Evolutionary conservation across 441 rosid species (phyloP), one percentile per base, ranked within the genome.

Genomic region (Erodium trifolium): DNA sequence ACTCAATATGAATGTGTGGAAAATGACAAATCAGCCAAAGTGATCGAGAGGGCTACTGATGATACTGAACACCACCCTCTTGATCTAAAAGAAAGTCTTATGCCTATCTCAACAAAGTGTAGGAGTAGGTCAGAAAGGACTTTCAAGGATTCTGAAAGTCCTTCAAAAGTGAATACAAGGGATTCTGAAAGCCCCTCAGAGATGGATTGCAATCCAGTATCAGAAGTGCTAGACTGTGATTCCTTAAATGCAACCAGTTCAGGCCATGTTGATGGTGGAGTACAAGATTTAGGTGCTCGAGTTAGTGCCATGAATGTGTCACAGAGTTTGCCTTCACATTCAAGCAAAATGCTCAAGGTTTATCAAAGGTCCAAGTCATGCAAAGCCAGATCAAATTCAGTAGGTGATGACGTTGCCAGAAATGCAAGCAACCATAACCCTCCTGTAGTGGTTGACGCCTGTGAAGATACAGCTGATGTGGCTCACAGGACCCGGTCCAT

Each of bases 321-420:
- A 23, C 31, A 35, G 73, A 79, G 67, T 62, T 72, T 78, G 53
- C 72, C 51, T 10, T 73, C 80, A 12, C 81, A 80, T 68, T 80
- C 89, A 5, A 88, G 78, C 83, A 88, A 83, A 82, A 85, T 84
- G 92, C 90, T 77, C 76, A 74, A 78, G 81, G 89, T 95, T 67
- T 95, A 95, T 79, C 85, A 76, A 83, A 90, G 99, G 79, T 83
- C 77, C 23, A 94, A 87, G 81, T 74, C 82, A 49, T 78, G 73
- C 16, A 89, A 83, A 78, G 77, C 80, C 68, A 87, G 77, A 71
- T 79, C 67, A 65, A 82, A 67, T 53, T 66, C 74, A 67, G 85
- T 77, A 66, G 76, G 79, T 72, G 85, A 67, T 49, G 72, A 65
- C 45, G 74, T 77, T 76, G 64, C 63, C 7, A 80, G 77, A 71